These are phyloP conservation scores for Alloascoidea hylecoeti DNA, from an alignment of 805 yeast species.

Conservation along the genomic window DNA sequence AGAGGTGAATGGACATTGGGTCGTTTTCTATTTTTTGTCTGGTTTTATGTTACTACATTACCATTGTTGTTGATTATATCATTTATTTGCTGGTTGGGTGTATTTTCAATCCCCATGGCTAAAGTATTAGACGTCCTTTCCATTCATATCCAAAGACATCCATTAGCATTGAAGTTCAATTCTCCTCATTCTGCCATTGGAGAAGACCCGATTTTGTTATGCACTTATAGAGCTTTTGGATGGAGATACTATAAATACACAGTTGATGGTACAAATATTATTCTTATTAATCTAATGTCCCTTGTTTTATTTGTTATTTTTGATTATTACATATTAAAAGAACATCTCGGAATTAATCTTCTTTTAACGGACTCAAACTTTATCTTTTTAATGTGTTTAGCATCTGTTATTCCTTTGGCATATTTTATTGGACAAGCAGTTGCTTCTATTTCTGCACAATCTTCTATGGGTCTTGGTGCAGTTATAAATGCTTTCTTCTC, in stretches of 20 bases:
- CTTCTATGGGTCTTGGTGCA: conserved; percentile 98
- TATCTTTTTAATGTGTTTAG: conserved; percentile 61
- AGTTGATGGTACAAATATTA: conserved; percentile 89
- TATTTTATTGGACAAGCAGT: conserved; percentile 98
- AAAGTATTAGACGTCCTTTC: conserved; percentile 56
- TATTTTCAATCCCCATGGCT: conserved; percentile 89
- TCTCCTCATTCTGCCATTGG: conserved; percentile 19
- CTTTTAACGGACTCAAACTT: conserved; percentile 47
- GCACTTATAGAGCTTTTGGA: conserved; percentile 89
- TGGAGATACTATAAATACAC: conserved; percentile 92
- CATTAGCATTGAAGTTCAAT: conserved; percentile 73
- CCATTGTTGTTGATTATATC: conserved; percentile 50
- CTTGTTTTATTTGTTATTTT: conserved; percentile 72
- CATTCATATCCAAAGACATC: conserved; percentile 78
- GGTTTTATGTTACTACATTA: conserved; percentile 53
- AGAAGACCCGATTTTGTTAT: conserved; percentile 46
- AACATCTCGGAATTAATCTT: conserved; percentile 22
- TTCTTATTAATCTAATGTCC: conserved; percentile 71
- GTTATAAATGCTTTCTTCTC: conserved; percentile 96
- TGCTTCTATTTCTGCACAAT: conserved; percentile 97
- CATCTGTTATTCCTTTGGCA: conserved; percentile 86
- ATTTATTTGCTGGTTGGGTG: conserved; percentile 62
- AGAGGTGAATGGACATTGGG: conserved; percentile 88
- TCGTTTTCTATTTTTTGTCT: conserved; percentile 58
- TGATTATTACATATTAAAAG: conserved; percentile 56